Base-by-base conservation (phyloP, 2,329 filamentous ascomycete species). In the Huntiella decipiens region DNA sequence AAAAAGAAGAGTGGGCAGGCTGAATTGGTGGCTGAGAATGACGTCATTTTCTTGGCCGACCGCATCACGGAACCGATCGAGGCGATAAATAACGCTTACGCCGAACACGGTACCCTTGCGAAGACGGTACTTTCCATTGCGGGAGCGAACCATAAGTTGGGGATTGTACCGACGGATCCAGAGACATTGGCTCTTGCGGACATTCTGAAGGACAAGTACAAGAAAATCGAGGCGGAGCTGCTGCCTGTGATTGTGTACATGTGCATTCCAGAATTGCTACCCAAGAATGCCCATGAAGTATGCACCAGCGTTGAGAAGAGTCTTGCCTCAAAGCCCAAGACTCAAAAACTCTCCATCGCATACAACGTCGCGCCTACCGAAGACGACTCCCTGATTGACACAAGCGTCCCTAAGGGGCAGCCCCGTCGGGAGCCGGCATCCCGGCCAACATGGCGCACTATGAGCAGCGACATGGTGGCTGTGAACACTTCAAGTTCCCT, bases 31-130 rank as follows among this genome's bases (percentile, higher is more conserved):
- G 7, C 32, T 33, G 38, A 40, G 16, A 61, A 63, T 32, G 62
- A 67, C 28, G 62, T 70, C 31, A 53, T 58, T 4, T 66, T 63
- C 51, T 55, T 71, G 19, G 63, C 65, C 12, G 61, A 68, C 38
- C 59, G 61, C 38, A 58, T 70, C 7, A 58, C 61, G 38, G 54
- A 67, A 31, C 58, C 62, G 0, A 58, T 59, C 17, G 60, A 60
- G 3, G 61, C 67, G 22, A 62, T 67, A 4, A 58, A 58, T 2
- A 55, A 55, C 7, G 60, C 64, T 12, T 71, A 67, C 50, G 54
- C 57, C 17, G 57, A 59, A 5, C 60, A 60, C 28, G 58, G 54
- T 38, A 67, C 65, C 0, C 58, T 57, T 32, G 62, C 62, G 12
- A 58, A 58, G 5, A 59, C 67, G 1, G 60, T 65, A 5, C 53